Base-by-base conservation (phyloP, 805 yeast species). In the Saccharomyces mikatae region DNA sequence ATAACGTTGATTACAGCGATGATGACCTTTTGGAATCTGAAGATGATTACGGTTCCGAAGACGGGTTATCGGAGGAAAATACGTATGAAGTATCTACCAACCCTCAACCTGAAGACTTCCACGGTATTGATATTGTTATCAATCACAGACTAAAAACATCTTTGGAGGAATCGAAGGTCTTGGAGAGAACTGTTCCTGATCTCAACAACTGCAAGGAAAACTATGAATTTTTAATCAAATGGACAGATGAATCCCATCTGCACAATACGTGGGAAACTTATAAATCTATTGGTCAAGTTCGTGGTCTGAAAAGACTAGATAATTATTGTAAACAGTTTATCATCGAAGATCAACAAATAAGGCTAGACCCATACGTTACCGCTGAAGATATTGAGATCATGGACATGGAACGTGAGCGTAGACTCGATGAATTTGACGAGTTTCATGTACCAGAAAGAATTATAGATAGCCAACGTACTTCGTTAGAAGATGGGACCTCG, bases 191-290 rank as follows among this genome's bases (percentile, higher is more conserved):
- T 52, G 72, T 74, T 26, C 71, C 70, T 2, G 74, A 76, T 52
- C 58, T 82, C 14, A 70, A 74, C 49, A 79, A 76, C 49, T 84
- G 88, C 46, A 86, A 85, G 61, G 73, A 74, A 51, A 82, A 80
- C 56, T 84, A 76, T 63, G 80, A 79, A 60, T 78, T 81, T 50
- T 73, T 81, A 61, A 79, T 94, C 62, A 94, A 94, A 72, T 94
- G 99, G 99, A 76, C 80, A 21, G 88, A 81, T 52, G 76, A 82
- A 58, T 87, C 97, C 13, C 98, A 94, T 73, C 76, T 94, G 58
- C 99, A 94, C 72, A 94, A 92, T 69, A 85, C 96, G 0, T 94
- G 97, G 97, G 96, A 91, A 67, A 68, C 80, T 1, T 90, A 86
- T 71, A 72, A 70, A 11, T 69, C 72, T 2, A 65, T 84, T 51